These are phyloP conservation scores for Pestalotiopsis sp. DNA, from an alignment of 2,329 filamentous ascomycete species.

Conservation along the genomic window DNA sequence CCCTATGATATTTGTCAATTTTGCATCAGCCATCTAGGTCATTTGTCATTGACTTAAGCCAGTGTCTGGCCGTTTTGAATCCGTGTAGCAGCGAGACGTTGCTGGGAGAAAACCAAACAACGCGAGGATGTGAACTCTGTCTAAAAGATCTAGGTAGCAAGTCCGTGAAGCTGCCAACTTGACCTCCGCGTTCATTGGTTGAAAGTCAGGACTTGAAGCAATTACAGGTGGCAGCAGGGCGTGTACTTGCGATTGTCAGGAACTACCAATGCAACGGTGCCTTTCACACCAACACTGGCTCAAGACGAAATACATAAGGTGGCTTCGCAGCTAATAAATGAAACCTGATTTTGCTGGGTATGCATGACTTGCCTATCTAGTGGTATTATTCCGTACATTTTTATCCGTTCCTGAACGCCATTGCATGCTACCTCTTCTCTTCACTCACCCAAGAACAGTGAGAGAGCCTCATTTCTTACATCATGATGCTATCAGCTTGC, in stretches of 20 bases:
- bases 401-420: constrained; percentile 4
- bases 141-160: not conserved
- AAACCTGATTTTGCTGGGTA: not conserved
- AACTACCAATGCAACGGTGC: not conserved
- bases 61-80: no score
- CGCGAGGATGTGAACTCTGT: no score
- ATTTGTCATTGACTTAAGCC: no score
- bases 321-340: constrained; percentile 17
- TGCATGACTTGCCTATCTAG: not conserved
- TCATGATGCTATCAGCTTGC: constrained; percentile 61
- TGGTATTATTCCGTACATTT: not conserved
- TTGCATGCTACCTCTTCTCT: not conserved
- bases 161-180: not conserved
- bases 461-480: constrained; percentile 29
- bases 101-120: no score
- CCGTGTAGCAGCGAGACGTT: no score
- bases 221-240: not conserved
- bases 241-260: not conserved
- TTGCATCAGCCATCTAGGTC: no score
- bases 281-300: no score
- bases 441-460: no score
- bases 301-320: no score
- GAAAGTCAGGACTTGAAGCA: not conserved
- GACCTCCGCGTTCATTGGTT: not conserved
- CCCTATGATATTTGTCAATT: no score